Percentiles rank a stretch among this genome's conserved stretches.
These are phyloP conservation scores for Uronychia setigera DNA, from an alignment of 73 alveolate species.

Conservation along the genomic window DNA sequence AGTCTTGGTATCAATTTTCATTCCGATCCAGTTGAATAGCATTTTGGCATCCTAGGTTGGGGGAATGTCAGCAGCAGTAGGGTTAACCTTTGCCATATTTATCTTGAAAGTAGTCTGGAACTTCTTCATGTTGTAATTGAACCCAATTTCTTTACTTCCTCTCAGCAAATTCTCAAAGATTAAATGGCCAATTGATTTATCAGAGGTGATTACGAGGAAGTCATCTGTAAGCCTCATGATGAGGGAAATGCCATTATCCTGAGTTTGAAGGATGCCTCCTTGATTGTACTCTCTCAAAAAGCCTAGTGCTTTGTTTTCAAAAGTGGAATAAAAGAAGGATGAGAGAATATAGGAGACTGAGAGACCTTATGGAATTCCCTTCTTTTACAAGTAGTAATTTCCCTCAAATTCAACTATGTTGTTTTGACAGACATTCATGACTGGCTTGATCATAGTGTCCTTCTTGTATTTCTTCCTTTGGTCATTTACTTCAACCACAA, in stretches of 20 bases:
- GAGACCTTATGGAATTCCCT: slow-evolving; percentile 73
- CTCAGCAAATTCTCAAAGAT: slow-evolving; percentile 51
- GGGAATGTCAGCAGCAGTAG: slow-evolving; percentile 20
- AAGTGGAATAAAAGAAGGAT: slow-evolving; percentile 61
- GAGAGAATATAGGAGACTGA: slow-evolving; percentile 65
- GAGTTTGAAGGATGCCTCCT: slow-evolving; percentile 14
- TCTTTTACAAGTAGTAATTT: slow-evolving; percentile 43
- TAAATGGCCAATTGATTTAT: slow-evolving; percentile 57
- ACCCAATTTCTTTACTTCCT: slow-evolving; percentile 40
- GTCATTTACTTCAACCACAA: slow-evolving; percentile 47
- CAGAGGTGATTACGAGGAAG: slow-evolving; percentile 63
- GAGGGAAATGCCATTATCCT: slow-evolving; percentile 36
- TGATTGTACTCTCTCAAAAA: slow-evolving; percentile 57
- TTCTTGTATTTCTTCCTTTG: slow-evolving; percentile 42
- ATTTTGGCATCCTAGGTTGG: slow-evolving; percentile 26
- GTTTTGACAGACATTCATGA: slow-evolving; percentile 27
- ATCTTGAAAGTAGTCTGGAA: slow-evolving; percentile 59
- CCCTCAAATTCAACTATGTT: slow-evolving; percentile 55
- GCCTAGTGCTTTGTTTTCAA: slow-evolving; percentile 51
- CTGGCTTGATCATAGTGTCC: slow-evolving; percentile 36
- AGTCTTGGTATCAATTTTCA: slow-evolving; percentile 55
- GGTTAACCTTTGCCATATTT: slow-evolving; percentile 40
- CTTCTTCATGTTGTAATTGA: slow-evolving; percentile 67
- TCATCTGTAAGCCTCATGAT: slow-evolving; percentile 76
- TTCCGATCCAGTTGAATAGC: slow-evolving; percentile 69